phyloP scores from a whole-genome alignment of 225 moss, liverwort and hornwort genomes.

The Sphagnum tenellum region DNA sequence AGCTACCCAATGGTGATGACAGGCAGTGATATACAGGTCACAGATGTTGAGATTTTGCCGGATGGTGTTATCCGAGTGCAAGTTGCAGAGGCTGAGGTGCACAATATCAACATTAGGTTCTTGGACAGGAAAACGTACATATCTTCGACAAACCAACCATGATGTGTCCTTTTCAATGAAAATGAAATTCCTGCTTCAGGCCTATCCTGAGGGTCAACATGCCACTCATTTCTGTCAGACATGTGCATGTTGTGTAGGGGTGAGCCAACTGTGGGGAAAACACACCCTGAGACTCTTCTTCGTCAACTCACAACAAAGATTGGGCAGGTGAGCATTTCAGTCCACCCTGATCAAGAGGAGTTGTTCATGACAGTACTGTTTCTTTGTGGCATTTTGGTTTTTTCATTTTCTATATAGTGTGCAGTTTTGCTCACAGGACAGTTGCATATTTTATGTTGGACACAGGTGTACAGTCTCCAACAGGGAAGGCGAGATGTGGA shows the following conservation, averaged over 20 bases:
- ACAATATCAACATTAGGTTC: conserved; percentile 92
- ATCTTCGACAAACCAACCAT: not conserved
- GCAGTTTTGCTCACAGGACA: no score
- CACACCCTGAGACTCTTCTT: conserved; percentile 85
- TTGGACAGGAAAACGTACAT: conserved; percentile 97
- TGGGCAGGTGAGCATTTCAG: conserved; percentile 54
- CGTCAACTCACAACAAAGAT: conserved; percentile 96
- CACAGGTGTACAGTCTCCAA: conserved; percentile 96
- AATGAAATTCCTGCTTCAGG: no score
- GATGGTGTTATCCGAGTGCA: conserved; percentile 91
- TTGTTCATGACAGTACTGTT: not conserved
- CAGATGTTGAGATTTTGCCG: conserved; percentile 87
- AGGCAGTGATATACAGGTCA: conserved; percentile 43
- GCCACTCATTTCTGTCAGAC: not conserved
- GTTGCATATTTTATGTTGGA: not conserved
- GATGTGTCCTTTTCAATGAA: no score
- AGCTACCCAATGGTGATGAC: not conserved
- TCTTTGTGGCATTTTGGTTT: not conserved
- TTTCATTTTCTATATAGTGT: not conserved
- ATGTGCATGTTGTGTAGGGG: conserved; percentile 43
- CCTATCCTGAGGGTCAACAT: no score
- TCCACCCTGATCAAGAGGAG: not conserved
- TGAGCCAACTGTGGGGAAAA: conserved; percentile 91
- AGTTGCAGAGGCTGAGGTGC: conserved; percentile 93
- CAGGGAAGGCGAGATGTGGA: conserved; percentile 92